These are phyloP conservation scores for Cucurbita pepo DNA, from an alignment of 306 rosid species.

Conservation along the genomic window DNA sequence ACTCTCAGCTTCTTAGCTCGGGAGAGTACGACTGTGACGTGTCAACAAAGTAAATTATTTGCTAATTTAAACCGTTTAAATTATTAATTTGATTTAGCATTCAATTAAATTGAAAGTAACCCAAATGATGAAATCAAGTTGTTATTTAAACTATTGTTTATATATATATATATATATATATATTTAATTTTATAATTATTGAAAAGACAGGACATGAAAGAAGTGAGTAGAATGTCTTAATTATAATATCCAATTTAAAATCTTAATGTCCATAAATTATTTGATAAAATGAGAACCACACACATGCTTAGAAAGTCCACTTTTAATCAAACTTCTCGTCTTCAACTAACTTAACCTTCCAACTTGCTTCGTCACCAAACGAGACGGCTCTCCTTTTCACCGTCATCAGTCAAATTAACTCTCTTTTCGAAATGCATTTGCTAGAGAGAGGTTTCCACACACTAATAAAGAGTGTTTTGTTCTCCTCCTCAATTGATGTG, in stretches of 20 bases:
- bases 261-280: background rate
- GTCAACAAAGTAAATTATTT: background rate
- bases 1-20: background rate
- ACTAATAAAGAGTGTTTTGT: too few species aligned
- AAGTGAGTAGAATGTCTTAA: background rate
- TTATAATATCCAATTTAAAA: background rate
- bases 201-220: background rate
- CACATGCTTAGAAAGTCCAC: background rate
- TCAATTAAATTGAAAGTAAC: too few species aligned
- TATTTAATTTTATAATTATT: too few species aligned
- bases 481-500: too few species aligned
- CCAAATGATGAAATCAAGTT: too few species aligned
- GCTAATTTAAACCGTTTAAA: too few species aligned
- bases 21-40: background rate
- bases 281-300: background rate
- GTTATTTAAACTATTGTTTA: too few species aligned
- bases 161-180: too few species aligned
- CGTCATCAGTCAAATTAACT: too few species aligned
- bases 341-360: background rate
- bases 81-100: too few species aligned
- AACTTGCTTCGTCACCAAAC: background rate
- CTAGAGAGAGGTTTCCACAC: too few species aligned
- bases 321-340: background rate
- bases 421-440: too few species aligned
- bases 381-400: background rate